A percentile compares a stretch with the other conserved stretches of the same genome.
Conservation (phyloP, 306 rosid species). For the Cicer pinnatifidum region DNA sequence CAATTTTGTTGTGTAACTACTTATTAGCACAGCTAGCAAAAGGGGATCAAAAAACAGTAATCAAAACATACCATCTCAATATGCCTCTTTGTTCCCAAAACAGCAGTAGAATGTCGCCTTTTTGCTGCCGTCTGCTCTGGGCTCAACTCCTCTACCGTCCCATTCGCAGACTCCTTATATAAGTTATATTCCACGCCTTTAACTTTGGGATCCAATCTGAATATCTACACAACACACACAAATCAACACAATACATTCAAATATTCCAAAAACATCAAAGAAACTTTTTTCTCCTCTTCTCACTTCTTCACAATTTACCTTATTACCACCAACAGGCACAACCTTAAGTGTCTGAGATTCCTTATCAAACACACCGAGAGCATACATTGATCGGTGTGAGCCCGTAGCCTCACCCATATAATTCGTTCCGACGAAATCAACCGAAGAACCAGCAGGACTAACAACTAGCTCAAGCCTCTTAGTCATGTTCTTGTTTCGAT, state of each 20-base stretch:
- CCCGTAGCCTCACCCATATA: constrained; percentile 77
- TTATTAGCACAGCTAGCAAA: constrained; percentile 16
- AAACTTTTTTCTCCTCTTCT: neutral
- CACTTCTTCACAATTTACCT: constrained; percentile 52
- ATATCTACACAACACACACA: constrained; percentile 56
- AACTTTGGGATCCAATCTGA: constrained; percentile 83
- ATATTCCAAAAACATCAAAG: neutral
- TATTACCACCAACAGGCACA: constrained; percentile 68
- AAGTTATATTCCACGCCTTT: constrained; percentile 45
- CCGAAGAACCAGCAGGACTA: constrained; percentile 58
- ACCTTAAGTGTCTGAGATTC: constrained; percentile 61
- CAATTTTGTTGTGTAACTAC: neutral
- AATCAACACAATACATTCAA: constrained; percentile 16
- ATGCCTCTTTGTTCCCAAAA: constrained; percentile 66
- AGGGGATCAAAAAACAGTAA: neutral
- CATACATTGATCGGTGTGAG: constrained; percentile 55
- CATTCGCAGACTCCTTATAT: constrained; percentile 45
- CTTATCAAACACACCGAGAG: constrained; percentile 84
- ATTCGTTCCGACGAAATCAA: constrained; percentile 82
- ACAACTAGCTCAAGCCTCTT: constrained; percentile 78
- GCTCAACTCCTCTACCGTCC: constrained; percentile 52
- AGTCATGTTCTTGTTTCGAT: constrained; percentile 52
- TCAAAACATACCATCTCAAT: constrained; percentile 53
- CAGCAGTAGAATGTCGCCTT: constrained; percentile 44
- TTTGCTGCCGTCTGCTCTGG: constrained; percentile 41